Percentiles rank a stretch among this genome's conserved stretches.
Conservation (phyloP, 1,284 basidiomycete species). For the Phellopilus nigrolimitatus region DNA sequence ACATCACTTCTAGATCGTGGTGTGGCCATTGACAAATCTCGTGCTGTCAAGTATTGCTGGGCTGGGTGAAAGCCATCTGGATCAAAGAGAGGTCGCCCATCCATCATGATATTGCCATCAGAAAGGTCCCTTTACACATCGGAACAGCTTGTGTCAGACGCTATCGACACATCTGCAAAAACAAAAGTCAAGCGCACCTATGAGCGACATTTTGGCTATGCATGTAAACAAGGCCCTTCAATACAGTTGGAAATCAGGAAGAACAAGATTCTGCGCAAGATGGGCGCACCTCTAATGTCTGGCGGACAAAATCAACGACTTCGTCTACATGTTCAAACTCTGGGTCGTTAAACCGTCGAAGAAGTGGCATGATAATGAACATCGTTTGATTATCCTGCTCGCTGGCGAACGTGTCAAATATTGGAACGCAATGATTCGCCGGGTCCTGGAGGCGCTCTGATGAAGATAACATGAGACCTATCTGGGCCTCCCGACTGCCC, state of each 20-base stretch:
- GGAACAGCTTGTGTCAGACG: slow-evolving; percentile 9
- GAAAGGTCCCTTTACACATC: slow-evolving; percentile 39
- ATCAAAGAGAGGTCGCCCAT: slow-evolving; percentile 29
- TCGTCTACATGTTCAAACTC: slow-evolving; percentile 30
- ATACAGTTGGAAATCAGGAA: not conserved
- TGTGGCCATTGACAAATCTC: slow-evolving; percentile 22
- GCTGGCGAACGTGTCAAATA: slow-evolving; percentile 27
- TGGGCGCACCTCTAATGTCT: slow-evolving; percentile 34
- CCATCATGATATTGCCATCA: slow-evolving; percentile 37
- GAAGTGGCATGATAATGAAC: slow-evolving; percentile 33
- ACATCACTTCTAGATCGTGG: slow-evolving; percentile 22
- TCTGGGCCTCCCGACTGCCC: too few relatives aligned
- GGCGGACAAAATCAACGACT: slow-evolving; percentile 31
- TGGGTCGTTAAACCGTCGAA: slow-evolving; percentile 28
- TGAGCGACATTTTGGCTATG: slow-evolving; percentile 37
- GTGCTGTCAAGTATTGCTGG: slow-evolving; percentile 20
- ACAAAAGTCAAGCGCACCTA: slow-evolving; percentile 27
- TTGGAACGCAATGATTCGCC: slow-evolving; percentile 30
- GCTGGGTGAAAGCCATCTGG: slow-evolving; percentile 29
- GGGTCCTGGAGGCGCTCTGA: slow-evolving; percentile 22
- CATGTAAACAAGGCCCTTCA: slow-evolving; percentile 36
- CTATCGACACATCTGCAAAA: slow-evolving; percentile 5
- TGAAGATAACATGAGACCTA: too few relatives aligned
- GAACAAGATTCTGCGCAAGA: not conserved
- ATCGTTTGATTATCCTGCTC: slow-evolving; percentile 21